Evolutionary conservation across 2,329 filamentous ascomycete species (phyloP), one percentile per base, ranked within the genome.

Genomic region (Zymoseptoria brevis): DNA sequence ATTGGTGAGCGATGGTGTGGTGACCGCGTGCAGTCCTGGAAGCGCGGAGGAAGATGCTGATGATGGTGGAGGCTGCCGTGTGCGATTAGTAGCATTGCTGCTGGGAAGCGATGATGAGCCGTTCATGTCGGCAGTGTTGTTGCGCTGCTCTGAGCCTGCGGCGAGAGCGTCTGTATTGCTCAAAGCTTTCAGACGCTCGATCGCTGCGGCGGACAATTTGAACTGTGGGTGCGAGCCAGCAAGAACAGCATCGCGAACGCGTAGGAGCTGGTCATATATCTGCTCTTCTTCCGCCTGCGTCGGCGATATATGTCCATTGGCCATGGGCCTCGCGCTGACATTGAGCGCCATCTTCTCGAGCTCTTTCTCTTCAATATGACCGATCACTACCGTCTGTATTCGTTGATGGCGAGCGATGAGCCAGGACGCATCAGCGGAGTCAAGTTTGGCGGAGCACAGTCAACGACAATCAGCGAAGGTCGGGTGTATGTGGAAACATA

Each of bases 171-270:
- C 57, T 41, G 57, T 55, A 35, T 57, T 55, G 7, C 56, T 53
- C 53, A 41, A 56, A 19, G 60, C 60, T 59, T 69, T 67, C 24
- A 72, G 66, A 57, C 67, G 64, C 71, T 76, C 76, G 68, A 76
- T 72, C 63, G 81, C 79, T 73, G 80, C 76, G 66, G 79, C 73
- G 66, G 82, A 80, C 62, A 85, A 78, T 69, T 80, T 83, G 71
- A 86, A 78, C 68, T 79, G 79, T 64, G 82, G 80, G 70, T 92
- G 87, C 67, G 81, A 85, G 71, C 92, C 91, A 73, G 89, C 84
- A 71, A 94, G 80, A 67, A 97, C 83, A 67, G 86, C 81, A 78
- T 96, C 88, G 75, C 86, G 87, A 74, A 97, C 86, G 67, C 81
- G 83, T 70, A 96, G 74, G 69, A 97, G 88, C 76, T 87, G 90